Evolutionary conservation across 805 yeast genomes (phyloP), one percentile per base, ranked within the genome.

Genomic region (Teunomyces gatunensis): DNA sequence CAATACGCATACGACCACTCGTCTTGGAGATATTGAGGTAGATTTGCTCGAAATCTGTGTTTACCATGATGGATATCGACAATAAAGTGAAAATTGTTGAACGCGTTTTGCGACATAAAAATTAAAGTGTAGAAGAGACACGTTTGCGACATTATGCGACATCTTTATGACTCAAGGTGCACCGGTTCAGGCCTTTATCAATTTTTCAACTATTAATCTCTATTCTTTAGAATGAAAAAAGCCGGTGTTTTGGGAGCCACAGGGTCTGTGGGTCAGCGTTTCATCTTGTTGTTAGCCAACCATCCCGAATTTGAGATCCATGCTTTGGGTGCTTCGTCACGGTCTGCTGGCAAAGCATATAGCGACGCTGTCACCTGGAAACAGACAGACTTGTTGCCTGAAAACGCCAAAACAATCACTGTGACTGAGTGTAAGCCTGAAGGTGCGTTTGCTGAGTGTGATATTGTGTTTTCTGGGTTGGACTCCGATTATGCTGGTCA

Each of bases 221-320:
- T 10, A 17, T 9, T 18, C 3, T 13, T 20, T 12, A 32, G 36
- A 23, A 48, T 46, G 47, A 75, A 65, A 52, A 79, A 78, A 66
- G 85, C 83, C 18, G 99, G 99, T 74, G 97, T 94, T 57, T 77
- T 92, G 52, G 99, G 99, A 44, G 98, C 98, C 55, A 92, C 99
- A 10, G 99, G 99, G 45, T 84, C 96, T 37, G 99, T 94, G 33
- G 99, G 99, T 48, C 99, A 94, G 70, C 80, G 98, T 58, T 94
- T 94, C 65, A 91, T 94, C 51, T 74, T 92, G 42, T 74, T 94
- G 42, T 75, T 94, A 53, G 79, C 90, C 2, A 73, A 87, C 52
- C 97, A 94, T 65, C 98, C 98, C 21, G 89, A 89, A 51, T 90
- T 94, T 60, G 89, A 89, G 66, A 70, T 94, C 39, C 77, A 79